Evolutionary conservation across 2,329 filamentous ascomycete species (phyloP), one percentile per base, ranked within the genome.

Genomic region (Fusarium phyllophilum): DNA sequence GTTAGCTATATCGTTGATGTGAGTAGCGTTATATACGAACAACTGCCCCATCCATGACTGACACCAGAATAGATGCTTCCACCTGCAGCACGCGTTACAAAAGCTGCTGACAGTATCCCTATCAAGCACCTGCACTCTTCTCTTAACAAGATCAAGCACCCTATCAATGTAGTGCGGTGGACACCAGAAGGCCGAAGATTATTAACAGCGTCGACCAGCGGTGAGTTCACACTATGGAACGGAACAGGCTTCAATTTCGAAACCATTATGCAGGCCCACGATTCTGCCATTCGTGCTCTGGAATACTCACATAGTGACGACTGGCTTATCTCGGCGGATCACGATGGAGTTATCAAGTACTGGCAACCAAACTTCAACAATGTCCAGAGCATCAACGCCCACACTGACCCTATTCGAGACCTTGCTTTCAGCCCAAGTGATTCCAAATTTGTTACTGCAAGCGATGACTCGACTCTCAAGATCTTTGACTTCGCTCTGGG

Each of bases 341-440:
- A 98, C 82, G 95, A 96, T 77, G 96, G 96, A 64, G 89, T 96
- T 72, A 92, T 99, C 83, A 98, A 98, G 85, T 99, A 99, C 84
- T 98, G 96, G 94, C 95, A 98, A 82, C 94, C 96, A 38, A 99
- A 98, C 82, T 98, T 99, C 85, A 98, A 99, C 87, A 98, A 98
- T 79, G 95, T 98, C 68, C 94, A 98, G 82, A 95, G 94, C 60
- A 94, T 99, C 61, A 92, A 95, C 80, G 96, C 95, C 12, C 96
- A 98, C 80, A 90, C 90, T 55, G 95, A 98, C 80, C 93, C 96
- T 10, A 94, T 99, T 70, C 89, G 96, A 77, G 96, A 98, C 78
- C 86, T 99, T 44, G 93, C 96, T 14, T 98, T 98, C 82, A 94
- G 95, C 68, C 96, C 96, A 2, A 97, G 93, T 71, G 96, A 99